These are phyloP conservation scores for Myxozyma lipomycoides DNA, from an alignment of 805 yeast genomes.

Conservation along the genomic window DNA sequence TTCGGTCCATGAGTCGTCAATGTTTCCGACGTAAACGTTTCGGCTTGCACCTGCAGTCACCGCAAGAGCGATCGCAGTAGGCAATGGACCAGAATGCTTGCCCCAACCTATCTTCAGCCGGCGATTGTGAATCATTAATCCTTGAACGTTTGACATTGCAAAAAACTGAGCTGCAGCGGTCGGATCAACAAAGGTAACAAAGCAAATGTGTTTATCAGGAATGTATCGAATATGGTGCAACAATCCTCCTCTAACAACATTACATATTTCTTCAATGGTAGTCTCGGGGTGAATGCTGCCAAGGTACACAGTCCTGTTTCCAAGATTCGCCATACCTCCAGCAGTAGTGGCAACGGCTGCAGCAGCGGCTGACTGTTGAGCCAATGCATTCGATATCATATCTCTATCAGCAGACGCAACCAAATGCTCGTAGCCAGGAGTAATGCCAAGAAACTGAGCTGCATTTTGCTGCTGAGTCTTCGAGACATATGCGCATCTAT, in stretches of 20 bases:
- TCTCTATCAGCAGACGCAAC: constrained; percentile 64
- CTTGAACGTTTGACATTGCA: constrained; percentile 89
- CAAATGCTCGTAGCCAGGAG: constrained; percentile 81
- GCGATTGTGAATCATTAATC: constrained; percentile 78
- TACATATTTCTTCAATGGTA: constrained; percentile 88
- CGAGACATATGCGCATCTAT: constrained; percentile 84
- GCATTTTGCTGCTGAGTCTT: constrained; percentile 96
- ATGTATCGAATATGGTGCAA: constrained; percentile 77
- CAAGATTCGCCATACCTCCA: constrained; percentile 87
- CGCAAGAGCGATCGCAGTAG: constrained; percentile 81
- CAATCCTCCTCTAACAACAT: constrained; percentile 92
- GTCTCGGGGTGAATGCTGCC: constrained; percentile 88
- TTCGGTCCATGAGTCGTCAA: constrained; percentile 46
- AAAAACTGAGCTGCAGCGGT: constrained; percentile 96
- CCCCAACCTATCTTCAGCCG: constrained; percentile 97
- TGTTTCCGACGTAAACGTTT: constrained; percentile 82
- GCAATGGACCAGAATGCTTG: constrained; percentile 87
- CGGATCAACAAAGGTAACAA: constrained; percentile 92
- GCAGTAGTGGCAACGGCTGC: constrained; percentile 95
- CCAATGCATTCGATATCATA: constrained; percentile 47
- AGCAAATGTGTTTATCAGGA: constrained; percentile 84
- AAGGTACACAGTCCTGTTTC: constrained; percentile 87
- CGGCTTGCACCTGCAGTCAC: constrained; percentile 92
- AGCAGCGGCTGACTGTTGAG: constrained; percentile 94
- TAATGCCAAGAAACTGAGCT: constrained; percentile 86